Percentiles rank a stretch among this genome's conserved stretches.
Evolutionary conservation across 108 stramenopile genomes (phyloP).

Genomic region (Nitzschia putrida): DNA sequence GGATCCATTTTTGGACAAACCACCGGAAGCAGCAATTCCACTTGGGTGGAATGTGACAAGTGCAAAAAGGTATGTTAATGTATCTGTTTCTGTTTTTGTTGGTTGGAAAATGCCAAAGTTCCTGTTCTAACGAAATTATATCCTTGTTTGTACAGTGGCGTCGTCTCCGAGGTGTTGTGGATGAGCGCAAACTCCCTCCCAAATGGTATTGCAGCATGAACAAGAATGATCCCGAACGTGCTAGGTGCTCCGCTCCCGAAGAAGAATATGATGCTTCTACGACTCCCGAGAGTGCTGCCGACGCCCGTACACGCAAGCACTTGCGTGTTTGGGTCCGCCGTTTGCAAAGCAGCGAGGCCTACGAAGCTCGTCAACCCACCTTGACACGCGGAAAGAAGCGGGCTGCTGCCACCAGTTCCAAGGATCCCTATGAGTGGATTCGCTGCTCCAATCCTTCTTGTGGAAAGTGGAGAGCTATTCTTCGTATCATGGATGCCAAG

Average conservation of each 20-base stretch:
- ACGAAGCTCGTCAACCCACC: conserved; percentile 74
- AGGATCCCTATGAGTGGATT: conserved; percentile 88
- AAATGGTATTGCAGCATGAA: conserved; percentile 90
- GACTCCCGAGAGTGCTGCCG: conserved; percentile 79
- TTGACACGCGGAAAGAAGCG: conserved; percentile 64
- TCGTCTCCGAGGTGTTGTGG: conserved; percentile 85
- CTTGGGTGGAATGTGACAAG: conserved; percentile 90
- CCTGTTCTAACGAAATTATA: background rate
- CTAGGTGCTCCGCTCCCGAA: conserved; percentile 83
- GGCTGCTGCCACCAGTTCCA: conserved; percentile 46
- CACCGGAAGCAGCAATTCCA: conserved; percentile 73
- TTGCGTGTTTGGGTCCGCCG: conserved; percentile 85
- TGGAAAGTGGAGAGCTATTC: conserved; percentile 83
- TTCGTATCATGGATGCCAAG: conserved; percentile 78
- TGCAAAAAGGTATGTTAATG: conserved; percentile 75
- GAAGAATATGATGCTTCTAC: conserved; percentile 82
- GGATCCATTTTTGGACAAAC: conserved; percentile 87
- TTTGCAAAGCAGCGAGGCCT: conserved; percentile 77
- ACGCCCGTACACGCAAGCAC: conserved; percentile 82
- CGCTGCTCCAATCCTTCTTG: conserved; percentile 86
- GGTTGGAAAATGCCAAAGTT: background rate
- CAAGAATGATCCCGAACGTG: conserved; percentile 85
- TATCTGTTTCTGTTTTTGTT: background rate
- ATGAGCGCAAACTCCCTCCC: conserved; percentile 81
- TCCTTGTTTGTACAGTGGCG: conserved; percentile 60